A percentile compares a stretch with the other conserved stretches of the same genome.
Evolutionary conservation across 2,329 filamentous ascomycete genomes (phyloP).

Genomic region (Aspergillus fijiensis): DNA sequence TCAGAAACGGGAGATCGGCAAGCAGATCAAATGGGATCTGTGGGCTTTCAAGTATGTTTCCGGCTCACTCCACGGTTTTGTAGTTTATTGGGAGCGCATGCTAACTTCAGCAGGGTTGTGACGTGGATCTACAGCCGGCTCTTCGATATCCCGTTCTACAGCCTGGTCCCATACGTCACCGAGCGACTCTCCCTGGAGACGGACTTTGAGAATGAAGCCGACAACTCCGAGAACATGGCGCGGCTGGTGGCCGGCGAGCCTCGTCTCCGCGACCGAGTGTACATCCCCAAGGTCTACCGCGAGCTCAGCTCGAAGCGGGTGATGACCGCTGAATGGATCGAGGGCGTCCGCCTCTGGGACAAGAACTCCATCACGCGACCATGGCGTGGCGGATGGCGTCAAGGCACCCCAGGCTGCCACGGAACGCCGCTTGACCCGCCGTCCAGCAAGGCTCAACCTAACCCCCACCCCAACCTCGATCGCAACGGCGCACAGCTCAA

Average conservation of each 20-base stretch:
- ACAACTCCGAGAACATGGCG: slow-evolving; percentile 84
- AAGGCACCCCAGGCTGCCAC: slow-evolving; percentile 74
- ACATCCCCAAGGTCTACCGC: slow-evolving; percentile 80
- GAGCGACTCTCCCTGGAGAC: slow-evolving; percentile 92
- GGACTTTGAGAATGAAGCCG: slow-evolving; percentile 88
- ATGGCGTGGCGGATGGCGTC: slow-evolving; percentile 76
- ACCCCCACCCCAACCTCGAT: slow-evolving; percentile 32
- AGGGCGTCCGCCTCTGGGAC: slow-evolving; percentile 90
- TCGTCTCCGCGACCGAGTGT: slow-evolving; percentile 74
- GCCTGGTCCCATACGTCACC: slow-evolving; percentile 85
- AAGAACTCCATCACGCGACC: slow-evolving; percentile 73
- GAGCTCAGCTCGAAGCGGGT: slow-evolving; percentile 81
- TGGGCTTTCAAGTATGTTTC: slow-evolving; percentile 80
- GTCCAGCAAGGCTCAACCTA: slow-evolving; percentile 41
- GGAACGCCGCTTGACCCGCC: slow-evolving; percentile 62
- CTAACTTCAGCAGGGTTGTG: slow-evolving; percentile 60
- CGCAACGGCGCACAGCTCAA: slow-evolving; percentile 60
- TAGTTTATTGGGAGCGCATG: background rate
- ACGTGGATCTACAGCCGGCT: slow-evolving; percentile 77
- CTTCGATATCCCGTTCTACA: slow-evolving; percentile 93
- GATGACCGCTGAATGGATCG: slow-evolving; percentile 96
- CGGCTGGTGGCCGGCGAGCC: slow-evolving; percentile 72
- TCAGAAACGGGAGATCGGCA: slow-evolving; percentile 89
- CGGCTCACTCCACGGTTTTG: background rate
- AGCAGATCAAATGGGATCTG: slow-evolving; percentile 90